phyloP scores from a whole-genome alignment of 2,329 filamentous ascomycete genomes.

The Fusarium pseudoanthophilum region DNA sequence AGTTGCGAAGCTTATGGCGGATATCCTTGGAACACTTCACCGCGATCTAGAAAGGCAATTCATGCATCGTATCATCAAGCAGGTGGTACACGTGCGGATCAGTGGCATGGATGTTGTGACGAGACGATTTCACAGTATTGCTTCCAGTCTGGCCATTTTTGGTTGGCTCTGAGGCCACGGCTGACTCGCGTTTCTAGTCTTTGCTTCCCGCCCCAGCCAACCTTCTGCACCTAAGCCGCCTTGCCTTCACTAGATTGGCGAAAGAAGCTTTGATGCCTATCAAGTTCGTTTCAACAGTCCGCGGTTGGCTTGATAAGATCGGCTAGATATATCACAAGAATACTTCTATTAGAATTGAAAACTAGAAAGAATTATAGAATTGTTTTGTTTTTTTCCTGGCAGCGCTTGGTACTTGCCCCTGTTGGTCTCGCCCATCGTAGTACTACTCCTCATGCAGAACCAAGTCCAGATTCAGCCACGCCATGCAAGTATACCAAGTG shows the following conservation, averaged over 20 bases:
- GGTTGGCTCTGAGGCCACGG: neutral
- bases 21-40: neutral
- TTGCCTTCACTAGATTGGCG: no score
- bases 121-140: neutral
- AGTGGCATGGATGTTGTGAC: neutral
- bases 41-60: neutral
- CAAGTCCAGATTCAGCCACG: neutral
- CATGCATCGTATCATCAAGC: neutral
- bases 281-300: neutral
- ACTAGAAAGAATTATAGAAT: neutral
- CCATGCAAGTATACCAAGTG: neutral
- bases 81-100: neutral
- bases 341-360: no score
- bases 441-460: neutral
- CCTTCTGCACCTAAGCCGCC: no score
- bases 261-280: neutral
- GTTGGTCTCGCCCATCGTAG: neutral
- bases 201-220: no score
- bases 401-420: neutral
- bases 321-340: neutral
- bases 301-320: neutral
- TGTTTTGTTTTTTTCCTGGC: rapidly evolving
- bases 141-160: neutral
- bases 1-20: no score
- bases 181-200: neutral